These are phyloP conservation scores for Russula sp. DNA, from an alignment of 768 basidiomycete species.

Conservation along the genomic window DNA sequence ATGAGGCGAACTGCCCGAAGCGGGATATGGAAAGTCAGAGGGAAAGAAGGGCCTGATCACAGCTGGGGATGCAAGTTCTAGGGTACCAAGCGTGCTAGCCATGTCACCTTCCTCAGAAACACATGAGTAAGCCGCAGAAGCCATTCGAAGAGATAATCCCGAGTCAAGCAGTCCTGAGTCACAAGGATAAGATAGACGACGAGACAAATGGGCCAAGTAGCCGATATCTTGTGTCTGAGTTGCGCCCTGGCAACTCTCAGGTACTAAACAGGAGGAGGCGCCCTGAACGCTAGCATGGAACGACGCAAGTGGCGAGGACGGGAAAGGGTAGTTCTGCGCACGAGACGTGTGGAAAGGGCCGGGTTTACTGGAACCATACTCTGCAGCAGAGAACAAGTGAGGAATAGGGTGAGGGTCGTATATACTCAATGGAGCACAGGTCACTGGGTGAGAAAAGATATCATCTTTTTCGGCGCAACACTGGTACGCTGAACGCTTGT, in stretches of 20 bases:
- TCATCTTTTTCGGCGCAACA: conserved; percentile 1
- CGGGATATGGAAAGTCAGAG: conserved; percentile 2
- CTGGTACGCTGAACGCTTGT: conserved; percentile 8
- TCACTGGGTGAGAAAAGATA: background rate
- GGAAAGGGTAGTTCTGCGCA: conserved; percentile 11
- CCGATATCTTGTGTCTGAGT: conserved; percentile 1
- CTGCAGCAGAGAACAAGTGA: background rate
- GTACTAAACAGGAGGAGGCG: background rate
- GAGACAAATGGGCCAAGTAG: conserved; percentile 11
- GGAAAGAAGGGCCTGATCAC: conserved; percentile 17
- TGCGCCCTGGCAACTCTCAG: background rate
- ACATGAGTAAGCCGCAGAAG: background rate
- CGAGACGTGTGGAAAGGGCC: conserved; percentile 11
- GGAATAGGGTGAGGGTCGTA: background rate
- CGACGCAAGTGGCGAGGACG: conserved; percentile 10
- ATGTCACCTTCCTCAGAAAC: conserved; percentile 12
- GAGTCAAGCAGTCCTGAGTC: background rate
- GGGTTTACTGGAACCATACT: conserved; percentile 3
- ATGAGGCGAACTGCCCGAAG: conserved; percentile 1
- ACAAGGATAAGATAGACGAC: conserved; percentile 19
- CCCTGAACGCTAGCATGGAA: background rate
- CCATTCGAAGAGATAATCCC: background rate
- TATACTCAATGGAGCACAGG: background rate
- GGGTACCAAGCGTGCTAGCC: conserved; percentile 3
- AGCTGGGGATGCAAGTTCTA: conserved; percentile 20